phyloP scores from a whole-genome alignment of 306 rosid genomes.

The Dicorynia guianensis region DNA sequence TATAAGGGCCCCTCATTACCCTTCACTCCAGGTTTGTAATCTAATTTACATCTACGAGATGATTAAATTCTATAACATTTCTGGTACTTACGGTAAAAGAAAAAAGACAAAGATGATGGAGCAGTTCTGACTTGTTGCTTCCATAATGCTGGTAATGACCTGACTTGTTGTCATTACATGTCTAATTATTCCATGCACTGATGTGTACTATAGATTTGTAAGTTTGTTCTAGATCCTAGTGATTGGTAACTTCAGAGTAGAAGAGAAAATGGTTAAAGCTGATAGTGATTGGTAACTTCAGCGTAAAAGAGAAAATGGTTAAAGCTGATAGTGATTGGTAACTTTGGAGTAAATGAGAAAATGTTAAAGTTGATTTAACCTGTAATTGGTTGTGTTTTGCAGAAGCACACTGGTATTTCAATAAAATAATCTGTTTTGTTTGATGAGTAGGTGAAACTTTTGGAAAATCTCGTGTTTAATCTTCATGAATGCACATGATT shows the following conservation, averaged over 20 bases:
- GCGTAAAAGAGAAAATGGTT: too few relatives aligned
- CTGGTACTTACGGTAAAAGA: not conserved
- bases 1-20: slow-evolving; percentile 66
- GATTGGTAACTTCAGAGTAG: not conserved
- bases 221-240: not conserved
- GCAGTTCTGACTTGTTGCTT: not conserved
- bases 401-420: not conserved
- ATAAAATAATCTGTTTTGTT: not conserved
- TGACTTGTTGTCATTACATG: not conserved
- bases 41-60: not conserved
- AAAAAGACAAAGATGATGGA: not conserved
- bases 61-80: not conserved
- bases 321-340: not conserved
- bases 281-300: too few relatives aligned
- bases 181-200: not conserved
- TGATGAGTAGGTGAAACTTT: not conserved
- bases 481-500: not conserved
- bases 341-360: not conserved
- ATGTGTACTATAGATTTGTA: not conserved
- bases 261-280: not conserved
- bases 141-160: not conserved
- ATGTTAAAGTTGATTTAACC: not conserved
- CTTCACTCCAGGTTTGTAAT: slow-evolving; percentile 64
- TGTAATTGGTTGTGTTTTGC: not conserved
- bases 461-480: not conserved